Evolutionary conservation across 495 filamentous ascomycete species (phyloP).

Genomic region (Durotheca rogersii): DNA sequence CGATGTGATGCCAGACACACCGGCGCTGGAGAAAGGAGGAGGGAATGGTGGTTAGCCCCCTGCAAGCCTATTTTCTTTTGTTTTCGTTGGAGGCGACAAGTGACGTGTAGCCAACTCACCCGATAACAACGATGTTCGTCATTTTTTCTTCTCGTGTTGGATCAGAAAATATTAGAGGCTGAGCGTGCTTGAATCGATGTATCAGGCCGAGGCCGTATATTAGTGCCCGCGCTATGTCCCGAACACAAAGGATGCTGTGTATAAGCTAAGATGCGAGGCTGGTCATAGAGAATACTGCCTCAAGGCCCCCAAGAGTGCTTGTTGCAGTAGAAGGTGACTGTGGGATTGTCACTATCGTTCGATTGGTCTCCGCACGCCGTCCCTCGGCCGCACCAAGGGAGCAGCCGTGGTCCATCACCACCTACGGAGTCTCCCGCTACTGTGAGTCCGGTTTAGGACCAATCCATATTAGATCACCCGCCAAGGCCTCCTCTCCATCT

Average conservation of each 20-base stretch:
- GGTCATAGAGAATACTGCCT: too few relatives aligned
- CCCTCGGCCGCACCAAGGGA: conserved; percentile 4
- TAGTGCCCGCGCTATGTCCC: too few relatives aligned
- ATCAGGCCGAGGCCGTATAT: too few relatives aligned
- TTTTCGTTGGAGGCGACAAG: conserved; percentile 8
- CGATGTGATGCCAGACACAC: conserved; percentile 89
- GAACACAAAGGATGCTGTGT: too few relatives aligned
- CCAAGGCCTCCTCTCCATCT: too few relatives aligned
- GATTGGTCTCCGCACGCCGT: conserved; percentile 22
- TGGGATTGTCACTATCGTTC: conserved; percentile 12
- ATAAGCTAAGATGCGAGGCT: too few relatives aligned
- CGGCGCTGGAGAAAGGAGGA: conserved; percentile 60
- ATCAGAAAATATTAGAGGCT: background rate
- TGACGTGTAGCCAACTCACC: conserved; percentile 46
- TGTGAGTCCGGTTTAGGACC: conserved; percentile 23
- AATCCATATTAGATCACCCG: too few relatives aligned
- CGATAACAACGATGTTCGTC: conserved; percentile 64
- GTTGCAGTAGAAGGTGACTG: background rate
- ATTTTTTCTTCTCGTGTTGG: too few relatives aligned
- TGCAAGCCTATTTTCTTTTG: too few relatives aligned
- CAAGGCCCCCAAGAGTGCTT: too few relatives aligned
- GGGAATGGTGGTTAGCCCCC: too few relatives aligned
- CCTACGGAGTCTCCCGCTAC: conserved; percentile 21
- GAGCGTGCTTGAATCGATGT: background rate
- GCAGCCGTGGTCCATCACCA: conserved; percentile 18